Base-by-base conservation (phyloP, 768 basidiomycete genomes). In the Amanita exitialis region DNA sequence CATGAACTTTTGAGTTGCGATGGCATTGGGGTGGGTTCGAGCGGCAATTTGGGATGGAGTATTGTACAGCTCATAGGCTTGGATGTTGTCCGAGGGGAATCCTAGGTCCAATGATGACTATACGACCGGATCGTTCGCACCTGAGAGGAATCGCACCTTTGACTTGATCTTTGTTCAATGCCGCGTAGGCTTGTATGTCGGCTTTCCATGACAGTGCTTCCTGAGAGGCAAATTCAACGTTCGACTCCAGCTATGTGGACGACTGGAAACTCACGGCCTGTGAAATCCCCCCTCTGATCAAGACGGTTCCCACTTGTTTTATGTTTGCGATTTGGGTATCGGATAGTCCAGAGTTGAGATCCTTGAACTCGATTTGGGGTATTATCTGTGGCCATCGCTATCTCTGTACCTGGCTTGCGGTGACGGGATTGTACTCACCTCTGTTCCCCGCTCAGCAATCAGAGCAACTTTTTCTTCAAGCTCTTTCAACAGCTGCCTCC, bases 1-100 rank as follows among this genome's bases (percentile, higher is more conserved):
- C 8, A 88, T 69, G 9, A 70, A 70, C 30, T 64, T 66, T 53
- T 89, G 86, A 1, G 82, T 78, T 6, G 67, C 60, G 15, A 89
- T 66, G 1, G 83, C 53, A 2, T 70, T 67, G 0, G 78, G 77
- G 56, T 90, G 85, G 0, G 83, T 78, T 32, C 87, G 80, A 1
- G 84, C 88, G n/a, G 62, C 61, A 1, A 80, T 73, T 62, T 89
- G 86, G 12, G 76, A 58, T 38, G 67, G 70, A 3, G 80, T 76
- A 64, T 86, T 83, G 69, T 89, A 89, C 12, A 89, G 60, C 58
- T 89, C 86, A 59, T 74, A 89, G 6, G 78, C 83, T 63, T 88
- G 83, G 44, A 83, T 78, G 54, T 86, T 73, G 34, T 79, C 72
- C 3, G 70, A 66, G 0, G 87, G 87, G 56, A 79, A 84, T 5